These are phyloP conservation scores for Dipodascus albidus DNA, from an alignment of 805 yeast species.

Conservation along the genomic window DNA sequence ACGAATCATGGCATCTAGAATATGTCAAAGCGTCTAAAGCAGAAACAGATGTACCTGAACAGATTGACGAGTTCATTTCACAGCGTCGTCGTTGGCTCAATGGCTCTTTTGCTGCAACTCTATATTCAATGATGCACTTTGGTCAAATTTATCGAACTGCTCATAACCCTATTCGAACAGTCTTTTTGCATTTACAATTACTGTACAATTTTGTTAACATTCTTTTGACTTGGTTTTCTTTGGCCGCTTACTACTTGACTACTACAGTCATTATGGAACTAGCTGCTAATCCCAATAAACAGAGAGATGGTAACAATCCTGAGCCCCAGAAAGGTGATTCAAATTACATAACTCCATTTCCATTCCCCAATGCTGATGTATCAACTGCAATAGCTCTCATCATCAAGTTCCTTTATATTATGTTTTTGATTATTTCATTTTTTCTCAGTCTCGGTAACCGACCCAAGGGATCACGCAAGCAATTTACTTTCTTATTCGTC, in stretches of 20 bases:
- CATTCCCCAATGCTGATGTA: constrained; percentile 14
- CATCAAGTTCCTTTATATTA: constrained; percentile 41
- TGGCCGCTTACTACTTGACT: constrained; percentile 45
- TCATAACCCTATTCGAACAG: constrained; percentile 36
- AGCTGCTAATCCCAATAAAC: constrained; percentile 21
- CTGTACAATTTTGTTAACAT: constrained; percentile 40
- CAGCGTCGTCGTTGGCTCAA: constrained; percentile 62
- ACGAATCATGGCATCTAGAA: constrained; percentile 48
- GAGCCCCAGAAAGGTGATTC: constrained; percentile 28
- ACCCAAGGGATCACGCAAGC: constrained; percentile 44
- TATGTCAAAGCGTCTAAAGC: constrained; percentile 57
- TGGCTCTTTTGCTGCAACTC: constrained; percentile 65
- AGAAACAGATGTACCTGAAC: constrained; percentile 59
- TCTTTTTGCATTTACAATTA: constrained; percentile 40
- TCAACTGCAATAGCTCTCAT: constrained; percentile 35
- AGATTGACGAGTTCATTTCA: constrained; percentile 47
- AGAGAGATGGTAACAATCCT: neutral
- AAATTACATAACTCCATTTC: constrained; percentile 26
- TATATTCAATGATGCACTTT: constrained; percentile 66
- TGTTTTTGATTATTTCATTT: constrained; percentile 43
- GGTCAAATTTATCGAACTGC: constrained; percentile 23
- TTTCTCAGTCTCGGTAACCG: constrained; percentile 48
- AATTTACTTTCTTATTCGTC: constrained; percentile 37
- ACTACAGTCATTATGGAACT: constrained; percentile 42
- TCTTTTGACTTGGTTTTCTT: constrained; percentile 48